Conservation (phyloP, 352 stramenopile genomes). For the Phytophthora capsici region DNA sequence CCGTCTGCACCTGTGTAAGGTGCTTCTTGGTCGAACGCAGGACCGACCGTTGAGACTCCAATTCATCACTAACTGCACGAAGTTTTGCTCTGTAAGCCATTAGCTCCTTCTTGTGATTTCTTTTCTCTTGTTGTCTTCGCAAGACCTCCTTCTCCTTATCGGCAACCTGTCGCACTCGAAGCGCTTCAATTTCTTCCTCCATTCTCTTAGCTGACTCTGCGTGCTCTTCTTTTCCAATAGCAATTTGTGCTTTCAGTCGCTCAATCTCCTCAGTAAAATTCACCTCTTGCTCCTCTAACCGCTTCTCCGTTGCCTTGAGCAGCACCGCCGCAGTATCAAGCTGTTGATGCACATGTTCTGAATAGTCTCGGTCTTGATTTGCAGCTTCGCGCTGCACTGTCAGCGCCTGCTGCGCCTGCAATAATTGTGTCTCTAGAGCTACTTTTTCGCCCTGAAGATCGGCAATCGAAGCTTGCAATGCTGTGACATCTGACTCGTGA, state of each 20-base stretch:
- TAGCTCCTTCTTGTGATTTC: conserved; percentile 41
- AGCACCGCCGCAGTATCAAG: conserved; percentile 63
- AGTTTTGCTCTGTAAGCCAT: conserved; percentile 29
- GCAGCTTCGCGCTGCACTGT: conserved; percentile 21
- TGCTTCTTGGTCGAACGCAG: conserved; percentile 51
- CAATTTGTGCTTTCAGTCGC: conserved; percentile 19
- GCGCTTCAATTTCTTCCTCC: conserved; percentile 31
- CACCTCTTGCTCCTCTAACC: conserved; percentile 48
- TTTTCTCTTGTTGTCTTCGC: conserved; percentile 26
- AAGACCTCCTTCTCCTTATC: conserved; percentile 40
- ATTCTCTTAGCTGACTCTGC: conserved; percentile 11
- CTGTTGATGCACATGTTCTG: conserved; percentile 61
- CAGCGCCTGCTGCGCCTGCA: conserved; percentile 28
- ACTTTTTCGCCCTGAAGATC: conserved; percentile 48
- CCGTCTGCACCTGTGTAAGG: conserved; percentile 25
- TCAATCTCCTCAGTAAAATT: conserved; percentile 33
- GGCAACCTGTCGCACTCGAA: conserved; percentile 4
- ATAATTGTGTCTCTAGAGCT: conserved; percentile 33
- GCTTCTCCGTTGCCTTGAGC: conserved; percentile 62
- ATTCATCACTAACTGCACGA: conserved; percentile 31
- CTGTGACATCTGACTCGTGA: conserved; percentile 68
- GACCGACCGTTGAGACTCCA: conserved; percentile 45
- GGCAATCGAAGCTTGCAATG: conserved; percentile 48
- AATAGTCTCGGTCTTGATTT: conserved; percentile 62
- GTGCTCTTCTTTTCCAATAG: conserved; percentile 7